Evolutionary conservation across 495 filamentous ascomycete species (phyloP).

Genomic region (Ascobolus immersus): DNA sequence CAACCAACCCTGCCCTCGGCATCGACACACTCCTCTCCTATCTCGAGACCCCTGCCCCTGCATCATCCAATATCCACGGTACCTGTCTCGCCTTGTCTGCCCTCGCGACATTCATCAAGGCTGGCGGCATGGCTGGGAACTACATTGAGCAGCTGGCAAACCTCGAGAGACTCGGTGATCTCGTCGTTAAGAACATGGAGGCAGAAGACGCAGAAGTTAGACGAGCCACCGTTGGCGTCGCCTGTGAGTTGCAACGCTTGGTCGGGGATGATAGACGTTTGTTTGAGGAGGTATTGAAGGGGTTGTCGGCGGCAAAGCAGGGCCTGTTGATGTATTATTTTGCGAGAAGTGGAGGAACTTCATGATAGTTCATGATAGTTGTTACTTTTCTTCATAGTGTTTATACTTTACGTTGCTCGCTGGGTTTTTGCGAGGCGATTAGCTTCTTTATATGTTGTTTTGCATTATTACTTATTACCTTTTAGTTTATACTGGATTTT

Average conservation of each 20-base stretch:
- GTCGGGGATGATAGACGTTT: constrained; percentile 28
- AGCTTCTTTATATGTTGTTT: no score
- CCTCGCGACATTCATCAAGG: constrained; percentile 12
- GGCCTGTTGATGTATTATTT: constrained; percentile 68
- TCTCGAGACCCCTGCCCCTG: constrained; percentile 15
- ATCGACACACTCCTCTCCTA: constrained; percentile 28
- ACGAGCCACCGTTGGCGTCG: constrained; percentile 51
- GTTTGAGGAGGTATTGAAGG: constrained; percentile 40
- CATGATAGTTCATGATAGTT: no score
- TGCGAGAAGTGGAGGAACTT: constrained; percentile 26
- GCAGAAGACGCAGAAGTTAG: constrained; percentile 53
- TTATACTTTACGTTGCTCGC: no score
- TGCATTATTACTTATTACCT: no score
- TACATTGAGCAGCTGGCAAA: constrained; percentile 6
- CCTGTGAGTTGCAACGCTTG: constrained; percentile 44
- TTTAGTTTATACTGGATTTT: no score
- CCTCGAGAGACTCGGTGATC: constrained; percentile 10
- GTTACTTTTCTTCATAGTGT: no score
- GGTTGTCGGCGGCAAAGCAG: constrained; percentile 38
- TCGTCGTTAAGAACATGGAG: constrained; percentile 27
- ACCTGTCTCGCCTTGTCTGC: constrained; percentile 15
- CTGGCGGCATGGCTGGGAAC: no score
- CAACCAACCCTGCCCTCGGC: constrained; percentile 22
- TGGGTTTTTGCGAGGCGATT: no score
- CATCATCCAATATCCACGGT: constrained; percentile 17